Evolutionary conservation across 2,329 filamentous ascomycete genomes (phyloP).

Genomic region (Coniochaeta prunicola): DNA sequence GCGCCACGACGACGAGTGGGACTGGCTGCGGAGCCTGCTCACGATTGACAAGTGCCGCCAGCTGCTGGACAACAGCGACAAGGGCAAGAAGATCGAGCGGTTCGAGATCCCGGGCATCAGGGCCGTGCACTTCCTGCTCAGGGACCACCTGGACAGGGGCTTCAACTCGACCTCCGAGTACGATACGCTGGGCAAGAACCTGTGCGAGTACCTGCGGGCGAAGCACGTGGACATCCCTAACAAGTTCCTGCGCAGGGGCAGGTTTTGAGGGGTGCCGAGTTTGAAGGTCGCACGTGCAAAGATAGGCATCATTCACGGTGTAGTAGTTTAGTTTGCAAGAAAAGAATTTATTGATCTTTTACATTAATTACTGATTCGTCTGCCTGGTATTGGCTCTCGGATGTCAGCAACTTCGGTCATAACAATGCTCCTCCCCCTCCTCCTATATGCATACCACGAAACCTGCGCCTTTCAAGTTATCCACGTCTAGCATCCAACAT

Average conservation of each 20-base stretch:
- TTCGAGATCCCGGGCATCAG: conserved; percentile 30
- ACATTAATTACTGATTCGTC: neutral
- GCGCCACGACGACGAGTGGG: conserved; percentile 31
- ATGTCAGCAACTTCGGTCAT: too few relatives aligned
- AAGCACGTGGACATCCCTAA: conserved; percentile 36
- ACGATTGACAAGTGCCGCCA: conserved; percentile 27
- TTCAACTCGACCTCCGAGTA: conserved; percentile 33
- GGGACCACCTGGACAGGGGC: conserved; percentile 37
- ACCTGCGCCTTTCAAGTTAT: neutral
- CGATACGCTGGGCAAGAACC: conserved; percentile 38
- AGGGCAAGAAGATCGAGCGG: conserved; percentile 29
- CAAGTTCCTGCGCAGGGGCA: conserved; percentile 31
- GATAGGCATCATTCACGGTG: neutral
- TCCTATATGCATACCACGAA: neutral
- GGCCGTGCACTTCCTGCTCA: conserved; percentile 28
- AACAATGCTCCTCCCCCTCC: too few relatives aligned
- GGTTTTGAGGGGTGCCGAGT: conserved; percentile 20
- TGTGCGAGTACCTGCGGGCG: conserved; percentile 34
- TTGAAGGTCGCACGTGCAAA: too few relatives aligned
- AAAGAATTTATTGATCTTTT: neutral
- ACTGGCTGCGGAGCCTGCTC: conserved; percentile 34
- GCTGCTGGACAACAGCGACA: conserved; percentile 27
- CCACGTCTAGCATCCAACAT: neutral
- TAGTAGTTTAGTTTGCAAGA: neutral
- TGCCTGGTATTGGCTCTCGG: neutral